These are phyloP conservation scores for Picea sitchensis DNA, from an alignment of 75 land plant species.

Conservation along the genomic window DNA sequence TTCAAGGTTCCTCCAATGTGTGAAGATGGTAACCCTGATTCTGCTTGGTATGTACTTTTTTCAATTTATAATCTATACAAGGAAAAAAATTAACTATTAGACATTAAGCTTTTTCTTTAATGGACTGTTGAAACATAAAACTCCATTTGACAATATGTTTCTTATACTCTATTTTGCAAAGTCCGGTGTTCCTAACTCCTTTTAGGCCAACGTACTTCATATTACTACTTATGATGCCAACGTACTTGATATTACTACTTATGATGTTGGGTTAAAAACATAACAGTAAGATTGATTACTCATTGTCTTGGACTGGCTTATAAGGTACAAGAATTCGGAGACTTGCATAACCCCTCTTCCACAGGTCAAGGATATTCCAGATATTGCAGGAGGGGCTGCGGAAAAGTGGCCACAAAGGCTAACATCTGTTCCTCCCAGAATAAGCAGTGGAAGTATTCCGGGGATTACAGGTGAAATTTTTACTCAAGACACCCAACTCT, in stretches of 20 bases:
- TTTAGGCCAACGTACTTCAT: no score
- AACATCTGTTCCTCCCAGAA: conserved; percentile 45
- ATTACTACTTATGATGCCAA: no score
- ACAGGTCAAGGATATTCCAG: conserved; percentile 32
- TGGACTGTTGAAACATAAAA: neutral
- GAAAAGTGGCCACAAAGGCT: conserved; percentile 45
- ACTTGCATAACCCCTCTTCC: conserved; percentile 82
- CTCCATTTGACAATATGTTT: neutral
- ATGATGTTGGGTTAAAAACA: no score
- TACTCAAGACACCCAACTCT: conserved; percentile 35
- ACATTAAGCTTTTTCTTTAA: neutral
- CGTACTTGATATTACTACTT: no score
- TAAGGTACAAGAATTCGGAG: conserved; percentile 75
- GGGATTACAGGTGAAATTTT: conserved; percentile 29
- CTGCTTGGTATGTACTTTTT: conserved; percentile 38
- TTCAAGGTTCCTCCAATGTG: conserved; percentile 36
- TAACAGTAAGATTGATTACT: neutral
- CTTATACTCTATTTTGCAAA: neutral
- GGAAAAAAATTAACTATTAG: neutral
- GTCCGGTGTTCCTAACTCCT: no score
- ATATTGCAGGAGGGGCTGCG: conserved; percentile 43
- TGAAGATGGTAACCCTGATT: conserved; percentile 28
- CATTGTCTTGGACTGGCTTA: neutral
- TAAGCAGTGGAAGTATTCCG: conserved; percentile 49
- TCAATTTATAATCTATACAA: neutral